phyloP scores from a whole-genome alignment of 23 red algal genomes.

The Gracilaria vermiculophylla region DNA sequence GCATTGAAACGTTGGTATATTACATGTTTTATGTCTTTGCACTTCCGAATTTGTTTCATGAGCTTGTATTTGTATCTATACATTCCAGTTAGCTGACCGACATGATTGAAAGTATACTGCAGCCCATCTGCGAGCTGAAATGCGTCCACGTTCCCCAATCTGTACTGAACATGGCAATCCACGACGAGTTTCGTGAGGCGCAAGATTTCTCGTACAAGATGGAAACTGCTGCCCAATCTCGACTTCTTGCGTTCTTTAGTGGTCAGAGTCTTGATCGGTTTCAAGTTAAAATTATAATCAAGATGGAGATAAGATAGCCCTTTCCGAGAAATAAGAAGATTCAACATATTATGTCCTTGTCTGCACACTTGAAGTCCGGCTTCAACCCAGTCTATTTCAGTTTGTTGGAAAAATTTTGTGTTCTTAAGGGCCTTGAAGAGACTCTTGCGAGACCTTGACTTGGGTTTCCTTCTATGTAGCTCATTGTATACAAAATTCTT shows the following conservation, averaged over 20 bases:
- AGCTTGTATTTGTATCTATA: constrained; percentile 99
- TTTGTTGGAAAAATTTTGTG: constrained; percentile 96
- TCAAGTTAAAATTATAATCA: constrained; percentile 98
- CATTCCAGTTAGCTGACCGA: constrained; percentile 97
- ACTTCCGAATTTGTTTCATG: constrained; percentile 94
- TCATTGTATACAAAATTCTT: constrained; percentile 87
- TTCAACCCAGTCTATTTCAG: constrained; percentile 98
- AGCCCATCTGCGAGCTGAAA: constrained; percentile 97
- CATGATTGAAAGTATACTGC: constrained; percentile 89
- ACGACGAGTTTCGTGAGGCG: constrained; percentile 93
- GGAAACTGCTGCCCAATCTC: constrained; percentile 95
- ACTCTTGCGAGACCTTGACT: constrained; percentile 56
- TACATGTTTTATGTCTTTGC: constrained; percentile 98
- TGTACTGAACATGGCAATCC: constrained; percentile 94
- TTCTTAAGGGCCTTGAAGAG: constrained; percentile 81
- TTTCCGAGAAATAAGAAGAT: constrained; percentile 90
- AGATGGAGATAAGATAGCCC: constrained; percentile 87
- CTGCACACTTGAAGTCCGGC: constrained; percentile 89
- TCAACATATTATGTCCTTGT: constrained; percentile 95
- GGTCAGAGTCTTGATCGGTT: constrained; percentile 94
- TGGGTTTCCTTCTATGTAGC: constrained; percentile 66
- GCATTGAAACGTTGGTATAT: constrained; percentile 95
- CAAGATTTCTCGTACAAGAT: constrained; percentile 91
- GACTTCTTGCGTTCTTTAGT: constrained; percentile 98
- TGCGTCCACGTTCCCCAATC: constrained; percentile 90